Base-by-base conservation (phyloP, 73 alveolate species). In the Paramecium bursaria region DNA sequence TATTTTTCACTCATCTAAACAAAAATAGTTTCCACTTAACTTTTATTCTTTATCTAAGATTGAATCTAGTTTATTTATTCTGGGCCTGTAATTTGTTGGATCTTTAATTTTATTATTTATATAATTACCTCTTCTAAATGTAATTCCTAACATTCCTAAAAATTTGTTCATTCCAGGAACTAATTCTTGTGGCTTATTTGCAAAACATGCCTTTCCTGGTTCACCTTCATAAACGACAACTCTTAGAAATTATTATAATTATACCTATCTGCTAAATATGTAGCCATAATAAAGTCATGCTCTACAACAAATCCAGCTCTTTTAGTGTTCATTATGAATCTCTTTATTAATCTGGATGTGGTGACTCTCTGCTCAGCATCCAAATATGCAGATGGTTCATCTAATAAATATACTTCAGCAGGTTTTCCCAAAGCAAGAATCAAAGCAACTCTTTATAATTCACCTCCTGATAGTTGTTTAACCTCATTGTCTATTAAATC, bases 231-330 rank as follows among this genome's bases (percentile, higher is more conserved):
- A 95, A 54, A 95, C 97, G 29, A 95, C 89, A 44, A 95, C 98
- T 87, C 95, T 95, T 75, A 91, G 94, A 57, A 96, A 94, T 50
- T 75, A 82, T 79, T 90, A 87, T 35, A 92, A 80, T 1, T 94
- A 74, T 90, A 74, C 92, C 91, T 95, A 80, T 96, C 99, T 74
- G 99, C 99, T 44, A 96, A 90, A 91, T 96, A 96, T 31, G 99
- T 94, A n/a, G 99, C 99, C 99, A 96, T 96, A 86, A 96, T 96
- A 89, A 96, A 96, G 90, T 96, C 99, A 90, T 96, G 99, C 91
- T 96, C 99, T 25, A 96, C 99, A 53, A 96, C 87, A 86, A 96
- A 96, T 13, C 99, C 99, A 75, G 96, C 74, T 73, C 92, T 93
- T 93, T 95, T 96, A 29, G 57, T 51, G 88, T 91, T 96, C 87